phyloP scores from a whole-genome alignment of 2,329 filamentous ascomycete genomes.

The Fusarium sp. region DNA sequence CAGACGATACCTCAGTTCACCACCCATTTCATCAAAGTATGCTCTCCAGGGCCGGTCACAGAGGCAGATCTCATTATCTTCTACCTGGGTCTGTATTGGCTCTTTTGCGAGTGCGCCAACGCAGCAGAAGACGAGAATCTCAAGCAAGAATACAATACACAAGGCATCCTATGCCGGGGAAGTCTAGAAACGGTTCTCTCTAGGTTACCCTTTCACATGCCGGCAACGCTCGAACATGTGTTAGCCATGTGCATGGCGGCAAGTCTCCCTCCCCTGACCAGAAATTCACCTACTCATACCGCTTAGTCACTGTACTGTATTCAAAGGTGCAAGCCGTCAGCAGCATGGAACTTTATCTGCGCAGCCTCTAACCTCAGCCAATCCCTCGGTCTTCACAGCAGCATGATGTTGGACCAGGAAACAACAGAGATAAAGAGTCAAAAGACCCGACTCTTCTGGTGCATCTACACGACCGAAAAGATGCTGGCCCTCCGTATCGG shows the following conservation, averaged over 20 bases:
- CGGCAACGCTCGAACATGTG: conserved; percentile 24
- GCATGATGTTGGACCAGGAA: conserved; percentile 18
- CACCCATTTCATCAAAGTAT: background rate
- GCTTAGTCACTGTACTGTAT: conserved; percentile 30
- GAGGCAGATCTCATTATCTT: background rate
- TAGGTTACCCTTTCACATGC: conserved; percentile 35
- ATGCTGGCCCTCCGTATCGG: conserved; percentile 43
- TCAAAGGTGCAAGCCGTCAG: conserved; percentile 32
- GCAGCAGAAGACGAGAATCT: background rate
- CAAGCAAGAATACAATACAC: background rate
- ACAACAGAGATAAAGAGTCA: conserved; percentile 8
- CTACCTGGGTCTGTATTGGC: background rate
- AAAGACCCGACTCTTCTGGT: conserved; percentile 43
- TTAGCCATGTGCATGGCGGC: conserved; percentile 39
- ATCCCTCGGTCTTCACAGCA: conserved; percentile 37
- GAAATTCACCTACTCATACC: background rate
- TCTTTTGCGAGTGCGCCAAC: background rate
- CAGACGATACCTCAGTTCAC: background rate
- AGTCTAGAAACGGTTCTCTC: conserved; percentile 42
- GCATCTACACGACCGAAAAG: conserved; percentile 44
- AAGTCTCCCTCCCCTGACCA: background rate
- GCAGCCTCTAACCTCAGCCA: conserved; percentile 36
- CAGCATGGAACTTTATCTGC: conserved; percentile 40
- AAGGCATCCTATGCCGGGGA: conserved; percentile 27
- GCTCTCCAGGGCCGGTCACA: background rate